These are phyloP conservation scores for Cryphonectria carpinicola DNA, from an alignment of 2,329 filamentous ascomycete species.

Conservation along the genomic window DNA sequence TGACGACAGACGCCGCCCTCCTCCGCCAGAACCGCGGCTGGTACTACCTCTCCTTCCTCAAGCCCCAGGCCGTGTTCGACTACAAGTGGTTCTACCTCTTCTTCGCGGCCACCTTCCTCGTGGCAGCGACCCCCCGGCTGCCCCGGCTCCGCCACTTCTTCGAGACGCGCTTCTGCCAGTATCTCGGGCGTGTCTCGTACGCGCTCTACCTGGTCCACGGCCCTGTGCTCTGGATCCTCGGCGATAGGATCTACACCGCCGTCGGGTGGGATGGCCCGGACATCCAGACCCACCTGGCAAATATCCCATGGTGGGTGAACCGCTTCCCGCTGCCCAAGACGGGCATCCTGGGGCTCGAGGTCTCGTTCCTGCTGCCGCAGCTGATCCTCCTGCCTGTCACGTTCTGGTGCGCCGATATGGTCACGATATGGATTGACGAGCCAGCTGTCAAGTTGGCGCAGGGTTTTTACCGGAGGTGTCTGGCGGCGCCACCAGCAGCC, in stretches of 20 bases:
- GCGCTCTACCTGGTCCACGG: slow-evolving; percentile 68
- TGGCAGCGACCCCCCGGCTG: slow-evolving; percentile 62
- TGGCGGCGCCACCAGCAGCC: slow-evolving; percentile 32
- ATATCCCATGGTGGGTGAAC: slow-evolving; percentile 61
- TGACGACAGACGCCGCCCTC: slow-evolving; percentile 49
- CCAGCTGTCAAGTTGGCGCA: slow-evolving; percentile 61
- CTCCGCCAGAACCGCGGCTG: slow-evolving; percentile 62
- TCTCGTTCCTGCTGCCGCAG: slow-evolving; percentile 63
- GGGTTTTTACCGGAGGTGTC: slow-evolving; percentile 58
- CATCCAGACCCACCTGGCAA: slow-evolving; percentile 50
- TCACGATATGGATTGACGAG: slow-evolving; percentile 60
- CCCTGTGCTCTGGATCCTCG: slow-evolving; percentile 61
- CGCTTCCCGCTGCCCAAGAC: slow-evolving; percentile 55
- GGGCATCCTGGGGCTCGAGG: slow-evolving; percentile 64
- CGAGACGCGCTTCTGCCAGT: slow-evolving; percentile 61
- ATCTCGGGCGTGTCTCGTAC: slow-evolving; percentile 65
- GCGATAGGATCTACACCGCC: slow-evolving; percentile 66
- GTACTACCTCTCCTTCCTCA: slow-evolving; percentile 63
- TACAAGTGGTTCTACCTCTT: slow-evolving; percentile 72
- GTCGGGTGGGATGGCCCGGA: slow-evolving; percentile 57
- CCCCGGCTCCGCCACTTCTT: slow-evolving; percentile 61
- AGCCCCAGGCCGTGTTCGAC: slow-evolving; percentile 68
- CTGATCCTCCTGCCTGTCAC: slow-evolving; percentile 63
- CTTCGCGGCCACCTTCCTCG: slow-evolving; percentile 60
- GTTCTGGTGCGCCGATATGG: slow-evolving; percentile 60